Evolutionary conservation across 2,329 filamentous ascomycete species (phyloP).

Genomic region (Fusarium coffeatum): DNA sequence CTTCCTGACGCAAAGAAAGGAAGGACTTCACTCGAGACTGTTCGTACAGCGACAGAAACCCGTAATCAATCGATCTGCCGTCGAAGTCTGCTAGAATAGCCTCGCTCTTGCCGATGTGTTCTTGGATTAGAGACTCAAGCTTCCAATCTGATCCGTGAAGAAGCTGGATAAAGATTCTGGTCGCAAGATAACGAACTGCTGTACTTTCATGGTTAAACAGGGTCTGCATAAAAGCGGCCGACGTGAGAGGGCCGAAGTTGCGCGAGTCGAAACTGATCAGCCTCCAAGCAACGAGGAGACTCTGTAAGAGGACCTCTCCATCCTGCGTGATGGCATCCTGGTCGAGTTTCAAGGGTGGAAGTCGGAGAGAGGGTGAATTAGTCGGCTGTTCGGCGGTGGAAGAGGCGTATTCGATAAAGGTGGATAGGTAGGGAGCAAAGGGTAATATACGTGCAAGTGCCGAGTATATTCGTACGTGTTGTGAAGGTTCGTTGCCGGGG

Average conservation of each 20-base stretch:
- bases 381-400: constrained; percentile 25
- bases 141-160: constrained; percentile 84
- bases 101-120: constrained; percentile 71
- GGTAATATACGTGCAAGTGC: constrained; percentile 85
- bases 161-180: constrained; percentile 82
- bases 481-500: constrained; percentile 51
- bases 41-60: constrained; percentile 73
- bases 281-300: constrained; percentile 71
- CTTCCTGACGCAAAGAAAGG: constrained; percentile 55
- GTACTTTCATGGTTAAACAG: constrained; percentile 72
- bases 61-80: constrained; percentile 79
- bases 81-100: constrained; percentile 79
- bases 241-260: constrained; percentile 73
- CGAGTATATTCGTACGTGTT: constrained; percentile 65
- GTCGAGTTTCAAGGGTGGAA: constrained; percentile 49
- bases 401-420: constrained; percentile 67
- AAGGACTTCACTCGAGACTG: constrained; percentile 63
- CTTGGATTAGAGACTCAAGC: constrained; percentile 75
- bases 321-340: constrained; percentile 42
- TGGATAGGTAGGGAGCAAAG: constrained; percentile 81
- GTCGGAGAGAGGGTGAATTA: constrained; percentile 44
- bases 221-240: constrained; percentile 73
- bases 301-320: constrained; percentile 44
- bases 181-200: constrained; percentile 80
- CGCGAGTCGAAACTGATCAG: constrained; percentile 80